Conservation (phyloP, 1,139 yeast species). For the Magnusiomyces tetraspermus region DNA sequence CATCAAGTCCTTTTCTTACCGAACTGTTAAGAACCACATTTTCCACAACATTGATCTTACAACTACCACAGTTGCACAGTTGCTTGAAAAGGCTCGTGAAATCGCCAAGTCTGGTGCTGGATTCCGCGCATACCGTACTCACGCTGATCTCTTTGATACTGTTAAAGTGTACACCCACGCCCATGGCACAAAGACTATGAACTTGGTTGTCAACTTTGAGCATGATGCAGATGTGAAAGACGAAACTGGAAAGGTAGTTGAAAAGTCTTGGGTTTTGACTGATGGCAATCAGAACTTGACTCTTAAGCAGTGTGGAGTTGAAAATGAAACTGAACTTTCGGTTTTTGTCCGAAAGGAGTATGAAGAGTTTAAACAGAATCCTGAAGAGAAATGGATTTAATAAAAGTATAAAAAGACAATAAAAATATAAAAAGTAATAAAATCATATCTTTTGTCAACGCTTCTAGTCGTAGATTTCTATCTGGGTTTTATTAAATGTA, state of each 20-base stretch:
- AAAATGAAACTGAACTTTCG: conserved; percentile 88
- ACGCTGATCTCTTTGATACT: conserved; percentile 67
- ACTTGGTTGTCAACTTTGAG: conserved; percentile 81
- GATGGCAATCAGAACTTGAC: conserved; percentile 34
- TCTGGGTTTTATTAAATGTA: background rate
- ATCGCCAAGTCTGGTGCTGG: conserved; percentile 36
- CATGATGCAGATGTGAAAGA: conserved; percentile 45
- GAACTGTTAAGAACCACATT: conserved; percentile 79
- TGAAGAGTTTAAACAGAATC: conserved; percentile 59
- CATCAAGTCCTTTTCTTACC: conserved; percentile 82
- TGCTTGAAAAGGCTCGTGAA: conserved; percentile 38
- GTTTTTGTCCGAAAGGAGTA: conserved; percentile 62
- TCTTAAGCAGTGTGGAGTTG: conserved; percentile 57
- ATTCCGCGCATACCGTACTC: conserved; percentile 70
- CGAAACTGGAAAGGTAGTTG: background rate
- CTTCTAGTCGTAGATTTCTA: background rate
- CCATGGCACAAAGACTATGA: conserved; percentile 89
- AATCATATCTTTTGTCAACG: too few species aligned
- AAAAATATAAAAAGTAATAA: background rate
- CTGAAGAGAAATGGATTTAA: conserved; percentile 73
- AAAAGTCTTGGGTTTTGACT: conserved; percentile 44
- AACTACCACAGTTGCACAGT: conserved; percentile 53
- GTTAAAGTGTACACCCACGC: conserved; percentile 88
- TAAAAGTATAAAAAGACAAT: too few species aligned
- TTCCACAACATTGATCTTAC: conserved; percentile 64